Conservation (phyloP, 495 filamentous ascomycete genomes). For the Aspergillus egyptiacus region DNA sequence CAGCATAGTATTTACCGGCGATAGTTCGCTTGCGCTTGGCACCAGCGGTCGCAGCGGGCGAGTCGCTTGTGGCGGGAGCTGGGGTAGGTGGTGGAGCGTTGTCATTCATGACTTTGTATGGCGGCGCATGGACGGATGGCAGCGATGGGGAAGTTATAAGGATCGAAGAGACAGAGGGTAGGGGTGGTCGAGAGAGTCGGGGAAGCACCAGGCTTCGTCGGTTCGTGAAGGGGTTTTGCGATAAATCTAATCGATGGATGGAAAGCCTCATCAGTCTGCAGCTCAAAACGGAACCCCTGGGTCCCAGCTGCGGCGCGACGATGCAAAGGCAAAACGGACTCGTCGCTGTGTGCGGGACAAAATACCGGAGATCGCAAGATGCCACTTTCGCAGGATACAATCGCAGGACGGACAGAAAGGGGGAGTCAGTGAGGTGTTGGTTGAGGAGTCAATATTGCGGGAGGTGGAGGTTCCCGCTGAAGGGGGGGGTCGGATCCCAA, state of each 20-base stretch:
- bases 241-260: conserved; percentile 16
- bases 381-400: background rate
- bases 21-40: conserved; percentile 59
- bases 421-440: background rate
- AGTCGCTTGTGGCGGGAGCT: conserved; percentile 26
- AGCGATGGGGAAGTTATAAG: background rate
- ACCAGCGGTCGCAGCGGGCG: conserved; percentile 40
- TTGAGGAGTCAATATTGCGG: too few relatives aligned
- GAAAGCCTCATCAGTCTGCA: conserved; percentile 21
- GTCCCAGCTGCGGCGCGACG: conserved; percentile 27
- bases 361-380: conserved; percentile 31
- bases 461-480: too few relatives aligned
- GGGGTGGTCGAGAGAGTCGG: background rate
- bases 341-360: conserved; percentile 24
- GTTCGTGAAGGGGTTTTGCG: background rate
- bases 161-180: background rate
- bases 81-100: conserved; percentile 39
- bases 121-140: background rate
- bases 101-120: conserved; percentile 24
- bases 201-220: conserved; percentile 10
- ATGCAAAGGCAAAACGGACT: conserved; percentile 17
- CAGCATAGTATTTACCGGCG: conserved; percentile 77
- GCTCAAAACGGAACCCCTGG: conserved; percentile 27
- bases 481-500: too few relatives aligned
- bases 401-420: background rate